Evolutionary conservation across 2,329 filamentous ascomycete genomes (phyloP).

Genomic region (Fonsecaea multimorphosa): DNA sequence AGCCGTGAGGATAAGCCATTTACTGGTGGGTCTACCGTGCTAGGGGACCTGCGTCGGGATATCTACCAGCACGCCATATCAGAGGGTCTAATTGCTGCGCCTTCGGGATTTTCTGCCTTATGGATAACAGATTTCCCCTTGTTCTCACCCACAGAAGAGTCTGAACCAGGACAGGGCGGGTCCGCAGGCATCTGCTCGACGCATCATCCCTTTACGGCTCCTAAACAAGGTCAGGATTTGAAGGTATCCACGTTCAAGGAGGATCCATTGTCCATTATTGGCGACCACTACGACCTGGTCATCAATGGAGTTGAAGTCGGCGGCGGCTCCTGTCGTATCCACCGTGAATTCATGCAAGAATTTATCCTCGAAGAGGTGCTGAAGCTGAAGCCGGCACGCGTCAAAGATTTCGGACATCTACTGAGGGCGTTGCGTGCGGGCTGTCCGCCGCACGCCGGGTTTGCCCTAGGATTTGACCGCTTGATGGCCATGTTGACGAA

Average conservation of each 20-base stretch:
- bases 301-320: conserved; percentile 94
- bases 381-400: conserved; percentile 72
- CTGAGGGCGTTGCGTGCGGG: conserved; percentile 81
- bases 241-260: conserved; percentile 67
- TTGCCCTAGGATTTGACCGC: conserved; percentile 91
- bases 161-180: conserved; percentile 80
- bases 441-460: conserved; percentile 92
- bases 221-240: conserved; percentile 73
- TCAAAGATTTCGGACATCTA: conserved; percentile 84
- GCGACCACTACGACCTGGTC: conserved; percentile 94
- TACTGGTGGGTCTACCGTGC: conserved; percentile 68
- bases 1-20: conserved; percentile 71
- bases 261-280: conserved; percentile 73
- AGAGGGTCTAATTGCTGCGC: conserved; percentile 61
- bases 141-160: conserved; percentile 74
- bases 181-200: conserved; percentile 80
- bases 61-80: conserved; percentile 73
- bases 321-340: conserved; percentile 90
- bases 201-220: conserved; percentile 95
- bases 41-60: conserved; percentile 75
- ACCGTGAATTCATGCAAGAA: conserved; percentile 80
- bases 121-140: conserved; percentile 94
- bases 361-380: conserved; percentile 84
- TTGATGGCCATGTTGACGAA: conserved; percentile 80
- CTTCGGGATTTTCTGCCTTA: conserved; percentile 67